Evolutionary conservation across 768 basidiomycete genomes (phyloP), one percentile per base, ranked within the genome.

Genomic region (Dioszegia hungarica): DNA sequence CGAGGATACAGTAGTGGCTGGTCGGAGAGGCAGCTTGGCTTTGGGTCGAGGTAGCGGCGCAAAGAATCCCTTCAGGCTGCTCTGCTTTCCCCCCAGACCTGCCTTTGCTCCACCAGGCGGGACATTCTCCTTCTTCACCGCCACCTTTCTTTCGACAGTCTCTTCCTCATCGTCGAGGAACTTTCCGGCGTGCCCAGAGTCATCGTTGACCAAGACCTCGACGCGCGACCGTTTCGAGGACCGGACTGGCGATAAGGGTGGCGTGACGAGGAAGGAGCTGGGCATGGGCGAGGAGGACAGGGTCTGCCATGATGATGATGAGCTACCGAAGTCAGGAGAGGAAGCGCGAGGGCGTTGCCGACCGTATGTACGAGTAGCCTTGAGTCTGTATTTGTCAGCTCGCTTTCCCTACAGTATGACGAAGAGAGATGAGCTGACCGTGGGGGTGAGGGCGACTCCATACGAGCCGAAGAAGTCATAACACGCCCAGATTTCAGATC

Each of bases 361-460:
- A 33, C 68, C 68, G 41, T 70, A 70, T 50, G 68, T 70, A 41
- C 67, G 24, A 2, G 47, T 57, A 4, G 66, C 60, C n/a, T 31
- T 39, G 8, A 62, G 62, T 54, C 67, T 69, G 47, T 8, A 28
- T 33, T 19, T 12, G n/a, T n/a, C n/a, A n/a, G n/a, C n/a, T n/a
- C n/a, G n/a, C n/a, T n/a, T n/a, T n/a, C n/a, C n/a, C n/a, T n/a
- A n/a, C n/a, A n/a, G n/a, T n/a, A n/a, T n/a, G n/a, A n/a, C n/a
- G n/a, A n/a, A n/a, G n/a, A n/a, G n/a, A n/a, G n/a, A n/a, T n/a
- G n/a, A n/a, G n/a, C n/a, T n/a, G n/a, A n/a, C n/a, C n/a, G n/a
- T n/a, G n/a, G n/a, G n/a, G n/a, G n/a, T n/a, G n/a, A n/a, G n/a
- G n/a, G n/a, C n/a, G n/a, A n/a, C n/a, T n/a, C n/a, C n/a, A n/a